Percentiles rank a stretch among this genome's conserved stretches.
phyloP scores from a whole-genome alignment of 768 basidiomycete genomes.

The Clitopilus passeckerianus region DNA sequence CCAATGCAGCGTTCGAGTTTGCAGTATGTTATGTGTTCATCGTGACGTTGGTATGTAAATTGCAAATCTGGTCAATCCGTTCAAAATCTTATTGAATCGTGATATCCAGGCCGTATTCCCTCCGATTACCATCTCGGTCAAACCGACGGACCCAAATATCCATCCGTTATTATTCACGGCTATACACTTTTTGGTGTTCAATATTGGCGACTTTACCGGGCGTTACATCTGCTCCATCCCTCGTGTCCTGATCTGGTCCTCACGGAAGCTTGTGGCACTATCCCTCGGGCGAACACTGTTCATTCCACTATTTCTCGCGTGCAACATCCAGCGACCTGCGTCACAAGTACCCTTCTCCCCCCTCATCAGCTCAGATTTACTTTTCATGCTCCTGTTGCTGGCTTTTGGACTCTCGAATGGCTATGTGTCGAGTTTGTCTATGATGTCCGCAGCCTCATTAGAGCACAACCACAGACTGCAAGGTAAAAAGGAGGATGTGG shows the following conservation, averaged over 20 bases:
- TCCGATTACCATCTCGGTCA: constrained; percentile 75
- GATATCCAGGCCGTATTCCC: constrained; percentile 74
- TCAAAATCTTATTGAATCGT: constrained; percentile 3
- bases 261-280: constrained; percentile 52
- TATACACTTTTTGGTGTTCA: constrained; percentile 74
- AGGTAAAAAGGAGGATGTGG: constrained; percentile 72
- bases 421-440: constrained; percentile 69
- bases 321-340: constrained; percentile 65
- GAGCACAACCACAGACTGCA: constrained; percentile 73
- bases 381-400: constrained; percentile 72
- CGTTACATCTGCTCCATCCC: constrained; percentile 67
- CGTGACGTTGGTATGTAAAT: constrained; percentile 65
- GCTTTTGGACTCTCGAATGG: constrained; percentile 79
- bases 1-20: constrained; percentile 66
- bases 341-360: constrained; percentile 28
- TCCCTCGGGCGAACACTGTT: constrained; percentile 74
- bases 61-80: no score
- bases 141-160: constrained; percentile 54
- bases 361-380: constrained; percentile 68
- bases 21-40: constrained; percentile 73
- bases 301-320: constrained; percentile 83
- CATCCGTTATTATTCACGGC: constrained; percentile 84
- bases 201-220: constrained; percentile 66
- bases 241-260: constrained; percentile 62
- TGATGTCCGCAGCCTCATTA: constrained; percentile 81